Evolutionary conservation across 2,329 filamentous ascomycete species (phyloP).

Genomic region (Plectosphaerella cucumerina): DNA sequence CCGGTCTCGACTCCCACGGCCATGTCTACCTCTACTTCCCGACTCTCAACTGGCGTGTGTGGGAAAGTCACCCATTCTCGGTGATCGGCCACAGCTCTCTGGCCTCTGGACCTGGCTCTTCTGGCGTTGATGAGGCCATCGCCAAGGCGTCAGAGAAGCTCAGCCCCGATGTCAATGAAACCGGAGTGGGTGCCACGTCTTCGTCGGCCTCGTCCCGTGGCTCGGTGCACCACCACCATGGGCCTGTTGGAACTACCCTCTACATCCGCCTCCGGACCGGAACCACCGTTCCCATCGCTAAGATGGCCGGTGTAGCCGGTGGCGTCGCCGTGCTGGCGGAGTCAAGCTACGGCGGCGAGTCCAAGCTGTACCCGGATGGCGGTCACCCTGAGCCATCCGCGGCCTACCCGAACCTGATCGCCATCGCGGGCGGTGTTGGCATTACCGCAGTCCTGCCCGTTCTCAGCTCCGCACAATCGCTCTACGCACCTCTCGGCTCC

Average conservation of each 20-base stretch:
- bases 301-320: constrained; percentile 8
- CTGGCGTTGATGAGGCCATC: neutral
- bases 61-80: constrained; percentile 22
- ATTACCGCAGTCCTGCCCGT: constrained; percentile 22
- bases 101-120: constrained; percentile 10
- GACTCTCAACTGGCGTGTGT: constrained; percentile 8
- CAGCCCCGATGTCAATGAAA: neutral
- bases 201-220: neutral
- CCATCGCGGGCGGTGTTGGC: constrained; percentile 26
- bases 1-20: constrained; percentile 7
- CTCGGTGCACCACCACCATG: neutral
- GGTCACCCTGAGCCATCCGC: neutral
- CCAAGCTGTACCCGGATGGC: constrained; percentile 4
- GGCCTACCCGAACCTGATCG: constrained; percentile 16
- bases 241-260: constrained; percentile 18
- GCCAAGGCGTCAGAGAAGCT: constrained; percentile 1
- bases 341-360: constrained; percentile 21
- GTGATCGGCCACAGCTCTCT: constrained; percentile 11
- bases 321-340: constrained; percentile 22
- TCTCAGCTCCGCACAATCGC: constrained; percentile 15
- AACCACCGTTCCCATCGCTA: constrained; percentile 16
- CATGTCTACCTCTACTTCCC: constrained; percentile 12
- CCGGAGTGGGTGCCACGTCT: neutral
- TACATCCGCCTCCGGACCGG: constrained; percentile 20
- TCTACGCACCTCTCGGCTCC: constrained; percentile 15